Evolutionary conservation across 192 early-diverging fungal species (phyloP), one percentile per base, ranked within the genome.

Genomic region (Spizellomyces sp.): DNA sequence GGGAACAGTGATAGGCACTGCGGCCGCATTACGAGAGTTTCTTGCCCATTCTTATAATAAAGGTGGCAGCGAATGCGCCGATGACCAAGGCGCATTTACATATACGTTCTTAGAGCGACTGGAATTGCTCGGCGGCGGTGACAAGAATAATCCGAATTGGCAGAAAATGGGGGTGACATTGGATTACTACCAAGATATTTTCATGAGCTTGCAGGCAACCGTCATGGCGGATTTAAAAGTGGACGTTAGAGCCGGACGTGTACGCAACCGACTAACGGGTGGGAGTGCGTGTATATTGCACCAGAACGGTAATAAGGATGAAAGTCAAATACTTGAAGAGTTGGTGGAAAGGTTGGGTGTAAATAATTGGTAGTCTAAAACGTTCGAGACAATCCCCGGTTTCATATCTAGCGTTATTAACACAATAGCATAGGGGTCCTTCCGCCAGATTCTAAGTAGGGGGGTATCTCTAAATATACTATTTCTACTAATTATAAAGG

Each of bases 1-100:
- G 44, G 64, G 64, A 8, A 48, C 64, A 48, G 46, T 66, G n/a
- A 66, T 66, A 14, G 64, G 64, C 64, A 54, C 36, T 47, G 64
- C 42, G 5, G 42, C n/a, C n/a, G 44, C n/a, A 17, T 47, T 66
- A n/a, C 64, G 36, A 17, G 15, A 45, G 44, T 66, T 62, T 42
- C 60, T 62, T 15, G 60, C 60, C 5, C 19, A 62, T 15, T n/a
- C 60, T 15, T 62, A 62, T 47, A 14, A 14, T 17, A n/a, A 22
- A 6, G 60, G 41, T 5, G 15, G 17, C 3, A 36, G 19, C 46
- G 64, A 66, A 41, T 66, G 36, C 14, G 64, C 36, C n/a, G 64
- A 66, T 42, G 64, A 66, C 50, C 64, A 66, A 48, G 15, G 64
- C 4, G 64, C 6, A n/a, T 54, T 54, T 5, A 48, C 46, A n/a